Percentiles rank a stretch among this genome's conserved stretches.
Evolutionary conservation across 257 asterid genomes (phyloP).

Genomic region (Nicotiana obtusifolia): DNA sequence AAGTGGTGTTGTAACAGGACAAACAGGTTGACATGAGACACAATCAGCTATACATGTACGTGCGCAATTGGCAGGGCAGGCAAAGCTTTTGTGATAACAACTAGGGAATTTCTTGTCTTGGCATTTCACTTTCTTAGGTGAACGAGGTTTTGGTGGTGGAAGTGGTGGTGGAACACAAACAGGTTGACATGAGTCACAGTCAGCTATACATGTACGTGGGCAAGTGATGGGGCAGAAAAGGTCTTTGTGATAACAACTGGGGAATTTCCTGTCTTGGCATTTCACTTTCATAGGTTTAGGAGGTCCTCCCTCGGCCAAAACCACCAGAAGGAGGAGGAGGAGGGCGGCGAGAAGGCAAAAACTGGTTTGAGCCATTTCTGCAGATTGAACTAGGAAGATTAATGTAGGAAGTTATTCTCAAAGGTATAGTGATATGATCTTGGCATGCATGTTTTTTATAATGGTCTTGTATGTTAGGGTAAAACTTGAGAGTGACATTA

Average conservation of each 20-base stretch:
- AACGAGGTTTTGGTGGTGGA: conserved; percentile 17
- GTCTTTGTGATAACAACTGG: conserved; percentile 26
- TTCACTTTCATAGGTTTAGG: conserved; percentile 35
- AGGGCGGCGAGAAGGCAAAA: conserved; percentile 19
- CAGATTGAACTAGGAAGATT: not conserved
- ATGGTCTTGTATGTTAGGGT: not conserved
- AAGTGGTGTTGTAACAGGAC: not conserved
- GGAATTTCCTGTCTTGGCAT: conserved; percentile 43
- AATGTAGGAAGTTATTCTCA: not conserved
- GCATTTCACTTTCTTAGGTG: conserved; percentile 23
- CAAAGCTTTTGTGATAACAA: conserved; percentile 23
- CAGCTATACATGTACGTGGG: conserved; percentile 35
- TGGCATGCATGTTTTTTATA: not conserved
- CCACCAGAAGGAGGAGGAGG: conserved; percentile 25
- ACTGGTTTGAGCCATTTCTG: conserved; percentile 8
- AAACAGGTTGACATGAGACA: conserved; percentile 20
- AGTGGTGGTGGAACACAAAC: conserved; percentile 24
- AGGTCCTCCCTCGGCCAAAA: conserved; percentile 29
- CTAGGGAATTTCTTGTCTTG: conserved; percentile 9
- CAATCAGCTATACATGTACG: conserved; percentile 25
- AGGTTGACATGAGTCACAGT: conserved; percentile 44
- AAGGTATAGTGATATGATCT: not conserved
- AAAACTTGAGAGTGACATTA: not conserved
- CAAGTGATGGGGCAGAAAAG: conserved; percentile 46
- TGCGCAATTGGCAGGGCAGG: conserved; percentile 23